These are phyloP conservation scores for Aspergillus nanangensis DNA, from an alignment of 495 filamentous ascomycete species.

Conservation along the genomic window DNA sequence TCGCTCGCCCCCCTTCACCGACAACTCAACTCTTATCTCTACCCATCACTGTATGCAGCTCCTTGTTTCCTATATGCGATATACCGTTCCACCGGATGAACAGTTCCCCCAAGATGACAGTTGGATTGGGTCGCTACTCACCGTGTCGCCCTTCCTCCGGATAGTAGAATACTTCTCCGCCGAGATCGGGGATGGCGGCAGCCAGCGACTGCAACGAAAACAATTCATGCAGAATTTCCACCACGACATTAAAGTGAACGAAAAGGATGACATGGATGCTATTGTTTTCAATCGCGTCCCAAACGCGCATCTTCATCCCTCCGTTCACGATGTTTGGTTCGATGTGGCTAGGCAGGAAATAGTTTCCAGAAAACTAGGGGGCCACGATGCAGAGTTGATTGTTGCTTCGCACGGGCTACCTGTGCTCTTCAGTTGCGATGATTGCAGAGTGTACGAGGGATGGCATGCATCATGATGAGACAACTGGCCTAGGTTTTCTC, in stretches of 20 bases:
- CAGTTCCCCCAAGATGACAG: conserved; percentile 27
- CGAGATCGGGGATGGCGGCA: conserved; percentile 42
- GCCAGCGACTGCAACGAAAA: conserved; percentile 38
- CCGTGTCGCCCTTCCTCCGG: conserved; percentile 36
- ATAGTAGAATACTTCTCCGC: conserved; percentile 44
- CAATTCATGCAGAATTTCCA: conserved; percentile 46
- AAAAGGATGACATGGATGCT: conserved; percentile 38
- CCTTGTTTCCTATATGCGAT: conserved; percentile 35
- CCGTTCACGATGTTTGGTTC: conserved; percentile 41
- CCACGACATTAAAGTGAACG: conserved; percentile 30
- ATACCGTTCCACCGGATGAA: conserved; percentile 33
- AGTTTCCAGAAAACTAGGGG: conserved; percentile 20
- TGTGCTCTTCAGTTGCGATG: conserved; percentile 31
- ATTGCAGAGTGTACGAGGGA: conserved; percentile 26
- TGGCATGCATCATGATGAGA: conserved; percentile 38
- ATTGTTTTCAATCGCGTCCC: conserved; percentile 31
- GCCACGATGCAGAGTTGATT: conserved; percentile 31
- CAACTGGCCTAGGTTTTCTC: no score
- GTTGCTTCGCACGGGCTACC: conserved; percentile 31
- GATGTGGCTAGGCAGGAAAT: conserved; percentile 33
- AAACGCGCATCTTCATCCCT: conserved; percentile 28
- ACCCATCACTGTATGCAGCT: conserved; percentile 45
- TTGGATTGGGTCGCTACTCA: conserved; percentile 42
- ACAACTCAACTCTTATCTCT: conserved; percentile 37
- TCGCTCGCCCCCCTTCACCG: conserved; percentile 38